Percentiles rank a stretch among this genome's conserved stretches.
Conservation (phyloP, 768 basidiomycete species). For the Agrocybe praecox region DNA sequence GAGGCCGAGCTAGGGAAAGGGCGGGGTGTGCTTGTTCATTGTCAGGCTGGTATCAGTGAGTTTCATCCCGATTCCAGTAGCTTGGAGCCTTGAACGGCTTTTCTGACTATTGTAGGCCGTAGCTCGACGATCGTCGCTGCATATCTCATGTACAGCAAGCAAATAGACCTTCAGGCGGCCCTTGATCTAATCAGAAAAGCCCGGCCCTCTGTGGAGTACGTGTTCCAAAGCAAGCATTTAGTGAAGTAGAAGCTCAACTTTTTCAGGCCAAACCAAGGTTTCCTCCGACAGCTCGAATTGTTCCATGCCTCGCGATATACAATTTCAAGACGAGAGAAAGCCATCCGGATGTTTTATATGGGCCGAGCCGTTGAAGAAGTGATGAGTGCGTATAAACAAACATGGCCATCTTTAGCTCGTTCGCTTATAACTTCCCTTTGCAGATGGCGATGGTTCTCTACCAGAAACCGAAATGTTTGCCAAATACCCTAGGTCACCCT, state of each 20-base stretch:
- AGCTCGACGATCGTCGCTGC: constrained; percentile 87
- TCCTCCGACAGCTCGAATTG: constrained; percentile 77
- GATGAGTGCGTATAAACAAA: constrained; percentile 59
- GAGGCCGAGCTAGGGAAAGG: constrained; percentile 75
- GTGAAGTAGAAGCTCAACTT: neutral
- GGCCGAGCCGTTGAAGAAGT: constrained; percentile 74
- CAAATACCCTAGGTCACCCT: constrained; percentile 65
- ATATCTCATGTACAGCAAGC: constrained; percentile 80
- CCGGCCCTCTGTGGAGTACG: constrained; percentile 75
- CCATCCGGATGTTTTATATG: constrained; percentile 82
- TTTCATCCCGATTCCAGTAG: neutral
- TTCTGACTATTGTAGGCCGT: constrained; percentile 51
- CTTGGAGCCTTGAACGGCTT: neutral
- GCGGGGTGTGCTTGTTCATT: constrained; percentile 84
- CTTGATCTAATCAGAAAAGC: constrained; percentile 66
- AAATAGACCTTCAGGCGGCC: constrained; percentile 59
- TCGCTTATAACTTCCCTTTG: constrained; percentile 16
- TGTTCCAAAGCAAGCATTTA: neutral
- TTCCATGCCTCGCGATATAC: constrained; percentile 75
- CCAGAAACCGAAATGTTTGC: constrained; percentile 78
- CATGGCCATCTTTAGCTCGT: constrained; percentile 8
- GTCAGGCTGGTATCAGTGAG: constrained; percentile 88
- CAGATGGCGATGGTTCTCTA: constrained; percentile 75
- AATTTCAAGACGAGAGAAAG: constrained; percentile 67
- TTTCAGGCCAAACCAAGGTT: constrained; percentile 82